These are phyloP conservation scores for Chlorella vulgaris DNA, from an alignment of 139 green algal genomes.

Conservation along the genomic window DNA sequence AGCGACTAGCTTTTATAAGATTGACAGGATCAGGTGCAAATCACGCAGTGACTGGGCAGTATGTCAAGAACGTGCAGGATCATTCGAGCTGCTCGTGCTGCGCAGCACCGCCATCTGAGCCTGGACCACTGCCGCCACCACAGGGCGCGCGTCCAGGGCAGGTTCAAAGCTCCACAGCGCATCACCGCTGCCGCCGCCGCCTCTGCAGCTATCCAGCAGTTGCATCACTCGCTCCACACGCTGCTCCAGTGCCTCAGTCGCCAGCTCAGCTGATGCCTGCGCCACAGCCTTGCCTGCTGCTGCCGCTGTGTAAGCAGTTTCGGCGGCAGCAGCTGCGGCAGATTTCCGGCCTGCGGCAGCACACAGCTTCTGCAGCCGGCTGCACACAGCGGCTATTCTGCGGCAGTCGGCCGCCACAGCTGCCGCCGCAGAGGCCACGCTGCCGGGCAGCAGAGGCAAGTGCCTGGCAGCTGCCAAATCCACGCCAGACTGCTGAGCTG, in stretches of 20 bases:
- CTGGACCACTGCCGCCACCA: constrained; percentile 10
- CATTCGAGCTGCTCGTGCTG: too few relatives aligned
- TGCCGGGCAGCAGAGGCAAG: constrained; percentile 7
- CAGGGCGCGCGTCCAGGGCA: not conserved
- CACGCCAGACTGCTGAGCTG: not conserved
- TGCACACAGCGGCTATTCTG: not conserved
- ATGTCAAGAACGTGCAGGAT: too few relatives aligned
- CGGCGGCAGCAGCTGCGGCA: not conserved
- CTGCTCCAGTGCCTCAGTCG: not conserved
- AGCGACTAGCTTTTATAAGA: too few relatives aligned
- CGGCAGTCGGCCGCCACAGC: not conserved
- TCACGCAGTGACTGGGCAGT: not conserved
- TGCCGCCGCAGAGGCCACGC: not conserved
- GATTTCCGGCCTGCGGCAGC: not conserved
- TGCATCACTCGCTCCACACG: not conserved
- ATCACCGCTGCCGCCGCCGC: not conserved
- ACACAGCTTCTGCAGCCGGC: constrained; percentile 4
- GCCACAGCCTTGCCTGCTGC: not conserved
- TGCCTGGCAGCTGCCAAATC: not conserved
- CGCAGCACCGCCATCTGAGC: constrained; percentile 17
- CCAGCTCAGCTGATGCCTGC: not conserved
- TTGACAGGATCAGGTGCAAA: too few relatives aligned
- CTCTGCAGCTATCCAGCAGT: not conserved
- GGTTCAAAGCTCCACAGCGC: constrained; percentile 35
- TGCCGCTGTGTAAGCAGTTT: not conserved